Conservation (phyloP, 2,329 filamentous ascomycete genomes). For the Diaporthe vexans region DNA sequence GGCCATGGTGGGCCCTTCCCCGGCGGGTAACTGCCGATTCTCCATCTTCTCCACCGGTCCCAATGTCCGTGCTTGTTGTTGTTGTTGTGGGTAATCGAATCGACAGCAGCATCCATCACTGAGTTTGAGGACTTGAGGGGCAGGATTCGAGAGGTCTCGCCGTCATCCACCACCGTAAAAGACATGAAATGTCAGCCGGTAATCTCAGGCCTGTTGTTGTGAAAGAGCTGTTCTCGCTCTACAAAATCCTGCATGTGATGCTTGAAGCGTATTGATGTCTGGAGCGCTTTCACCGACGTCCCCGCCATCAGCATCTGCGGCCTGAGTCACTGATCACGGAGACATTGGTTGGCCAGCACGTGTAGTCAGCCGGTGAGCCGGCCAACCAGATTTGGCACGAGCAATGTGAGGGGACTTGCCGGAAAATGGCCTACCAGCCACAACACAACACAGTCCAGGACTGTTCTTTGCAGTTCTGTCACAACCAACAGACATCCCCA, state of each 20-base stretch:
- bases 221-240: no score
- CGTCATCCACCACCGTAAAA: not conserved
- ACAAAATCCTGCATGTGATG: no score
- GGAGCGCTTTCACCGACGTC: no score
- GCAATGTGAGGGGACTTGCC: not conserved
- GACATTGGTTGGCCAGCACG: not conserved
- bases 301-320: not conserved
- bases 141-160: not conserved
- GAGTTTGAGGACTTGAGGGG: no score
- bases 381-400: not conserved
- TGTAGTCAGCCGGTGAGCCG: not conserved
- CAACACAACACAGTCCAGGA: not conserved
- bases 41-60: constrained; percentile 13
- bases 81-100: not conserved
- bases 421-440: no score
- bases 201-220: no score
- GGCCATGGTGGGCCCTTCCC: not conserved
- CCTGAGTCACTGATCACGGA: constrained; percentile 1
- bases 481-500: not conserved
- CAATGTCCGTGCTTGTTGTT: not conserved
- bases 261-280: no score
- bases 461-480: no score
- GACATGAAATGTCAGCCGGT: no score
- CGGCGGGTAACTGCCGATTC: constrained; percentile 4
- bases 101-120: not conserved